These are phyloP conservation scores for Deinandra increscens DNA, from an alignment of 129 eudicot species.

Conservation along the genomic window DNA sequence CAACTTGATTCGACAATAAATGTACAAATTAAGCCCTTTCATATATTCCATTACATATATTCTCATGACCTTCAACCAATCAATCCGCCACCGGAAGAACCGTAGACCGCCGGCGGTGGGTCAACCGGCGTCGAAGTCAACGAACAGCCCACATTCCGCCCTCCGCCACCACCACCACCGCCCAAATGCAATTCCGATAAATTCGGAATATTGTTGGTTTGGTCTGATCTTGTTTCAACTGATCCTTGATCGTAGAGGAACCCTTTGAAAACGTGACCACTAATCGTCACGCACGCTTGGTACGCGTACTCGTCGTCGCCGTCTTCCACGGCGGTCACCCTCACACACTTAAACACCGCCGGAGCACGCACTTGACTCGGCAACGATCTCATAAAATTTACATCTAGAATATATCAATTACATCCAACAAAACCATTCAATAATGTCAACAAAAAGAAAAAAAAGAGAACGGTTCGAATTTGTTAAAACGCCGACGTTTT, in stretches of 20 bases:
- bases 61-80: too few species aligned
- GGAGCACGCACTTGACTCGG: conserved; percentile 88
- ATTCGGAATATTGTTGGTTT: conserved; percentile 46
- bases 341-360: conserved; percentile 87
- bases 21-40: background rate
- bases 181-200: conserved; percentile 82
- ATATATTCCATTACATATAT: too few species aligned
- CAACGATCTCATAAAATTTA: conserved; percentile 59
- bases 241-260: conserved; percentile 93
- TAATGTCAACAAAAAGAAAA: too few species aligned
- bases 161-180: conserved; percentile 34
- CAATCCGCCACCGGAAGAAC: conserved; percentile 59
- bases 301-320: conserved; percentile 90
- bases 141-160: conserved; percentile 48
- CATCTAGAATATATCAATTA: conserved; percentile 44
- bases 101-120: conserved; percentile 49
- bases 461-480: too few species aligned
- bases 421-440: too few species aligned
- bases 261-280: conserved; percentile 93
- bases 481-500: too few species aligned
- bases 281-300: conserved; percentile 74
- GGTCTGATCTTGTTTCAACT: conserved; percentile 43
- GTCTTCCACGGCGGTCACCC: conserved; percentile 84
- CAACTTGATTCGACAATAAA: conserved; percentile 30
- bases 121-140: conserved; percentile 36